Evolutionary conservation across 192 early-diverging fungal species (phyloP), one percentile per base, ranked within the genome.

Genomic region (Backusella psychrophila): DNA sequence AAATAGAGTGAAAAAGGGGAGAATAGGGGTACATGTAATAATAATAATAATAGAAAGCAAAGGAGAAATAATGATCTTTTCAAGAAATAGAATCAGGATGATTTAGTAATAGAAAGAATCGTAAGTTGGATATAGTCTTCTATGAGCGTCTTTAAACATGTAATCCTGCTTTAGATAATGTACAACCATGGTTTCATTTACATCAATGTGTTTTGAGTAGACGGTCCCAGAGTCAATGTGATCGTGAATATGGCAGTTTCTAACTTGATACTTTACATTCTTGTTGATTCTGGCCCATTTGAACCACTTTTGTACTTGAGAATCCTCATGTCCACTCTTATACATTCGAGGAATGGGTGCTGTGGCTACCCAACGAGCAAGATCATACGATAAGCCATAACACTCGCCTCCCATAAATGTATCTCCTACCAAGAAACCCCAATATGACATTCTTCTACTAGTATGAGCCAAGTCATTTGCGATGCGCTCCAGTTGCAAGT

Each of bases 241-340:
- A 65, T 78, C 78, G 21, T 77, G 71, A 35, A 78, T 81, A 29
- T 46, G 44, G 73, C 81, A 74, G 42, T 77, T 77, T 34, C 71
- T 49, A 26, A 72, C 31, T 33, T 72, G 74, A 83, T 77, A 84
- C 26, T 73, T 63, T 15, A 82, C 77, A 11, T 69, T 67, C 41
- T 68, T 33, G 44, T 72, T 66, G 29, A 66, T 78, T 31, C 65
- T 70, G 23, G 75, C 72, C 71, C 75, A 80, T 6, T 63, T 49
- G 21, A 83, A 73, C 82, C 82, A 83, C 34, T 76, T 71, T 73
- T 77, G 76, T 36, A 83, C 80, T 34, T 67, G 70, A 38, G 76
- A 73, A 75, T 83, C 82, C 31, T 83, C 82, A 31, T 70, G 69
- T 4, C 82, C 82, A 56, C 12, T 33, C 23, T 71, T 76, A 41